Base-by-base conservation (phyloP, 805 yeast genomes). In the Saturnispora galanensis region DNA sequence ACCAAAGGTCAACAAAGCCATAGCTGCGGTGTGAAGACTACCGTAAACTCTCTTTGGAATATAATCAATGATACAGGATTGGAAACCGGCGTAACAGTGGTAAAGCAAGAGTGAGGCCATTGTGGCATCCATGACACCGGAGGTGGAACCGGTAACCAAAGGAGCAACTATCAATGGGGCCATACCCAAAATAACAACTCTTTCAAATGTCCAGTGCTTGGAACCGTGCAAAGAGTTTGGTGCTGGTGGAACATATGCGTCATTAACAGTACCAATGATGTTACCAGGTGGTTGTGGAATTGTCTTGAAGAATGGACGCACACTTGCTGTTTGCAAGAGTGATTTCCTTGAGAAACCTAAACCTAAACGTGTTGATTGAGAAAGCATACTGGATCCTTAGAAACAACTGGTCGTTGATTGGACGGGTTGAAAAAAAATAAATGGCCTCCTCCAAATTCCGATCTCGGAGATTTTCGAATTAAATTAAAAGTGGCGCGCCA, bases 21-120 rank as follows among this genome's bases (percentile, higher is more conserved):
- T 74, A 46, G 85, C 84, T 47, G 60, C 62, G 47, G 67, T 70
- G 64, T 82, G 85, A 72, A 74, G 71, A 31, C 69, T 51, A 12
- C 89, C 88, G 56, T 74, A 84, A 31, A 79, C 84, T 67, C 90
- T 75, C 58, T 67, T 67, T 42, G 90, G 93, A 44, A 84, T 79
- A 65, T 83, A 82, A 63, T 84, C 93, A 46, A 74, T 74, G 54
- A 84, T 84, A 69, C 93, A 82, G 36, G 85, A 70, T 56, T 77
- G 79, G 69, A 83, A 78, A 3, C 93, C 94, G 40, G 77, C 76
- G 60, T 74, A 76, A 45, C 79, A 71, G 60, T 84, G 93, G 56
- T 73, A 70, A 51, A 84, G 63, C 39, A 82, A 57, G 11, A 77
- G 62, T 2, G 78, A 66, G 12, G 79, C 66, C 56, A 83, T 62